Base-by-base conservation (phyloP, 177 flowering plant genomes). In the Vitis hybrid region DNA sequence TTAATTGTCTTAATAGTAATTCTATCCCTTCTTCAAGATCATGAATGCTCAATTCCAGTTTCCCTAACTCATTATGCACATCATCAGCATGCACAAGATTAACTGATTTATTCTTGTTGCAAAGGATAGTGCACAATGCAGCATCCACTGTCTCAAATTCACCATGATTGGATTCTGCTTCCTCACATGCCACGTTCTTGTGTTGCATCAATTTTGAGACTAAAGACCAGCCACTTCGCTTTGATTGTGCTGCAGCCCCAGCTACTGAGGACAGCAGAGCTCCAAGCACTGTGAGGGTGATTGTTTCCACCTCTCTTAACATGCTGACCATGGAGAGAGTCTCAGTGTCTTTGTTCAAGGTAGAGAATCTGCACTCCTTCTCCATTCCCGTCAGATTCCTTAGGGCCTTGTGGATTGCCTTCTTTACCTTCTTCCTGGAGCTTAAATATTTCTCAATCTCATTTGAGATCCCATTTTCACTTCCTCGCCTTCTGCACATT, bases 271-370 rank as follows among this genome's bases (percentile, higher is more conserved):
- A 24, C 28, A 24, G 28, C 28, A 24, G 28, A 24, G 28, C 28
- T 24, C 28, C 28, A 24, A 24, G 28, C 28, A 24, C 28, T 24
- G 28, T 24, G 28, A 24, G 28, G 28, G 4, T 24, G 28, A 3
- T 24, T 24, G 28, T 24, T 3, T 24, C 66, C 15, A 70, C 75
- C 72, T 77, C 78, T 75, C 77, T 75, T 19, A 80, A 38, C 47
- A 60, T 63, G n/a, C 59, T 31, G 12, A 73, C 59, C 31, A 68
- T 63, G 22, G 28, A 24, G 67, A 62, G 5, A 71, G 15, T 4
- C 55, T 57, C 3, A 66, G 31, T 11, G 65, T 56, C 38, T 24
- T 68, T 59, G 47, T 68, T 67, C 2, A 61, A 18, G 10, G 60
- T 19, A 49, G 53, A 10, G 2, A 24, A 24, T 24, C 28, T 57